Percentiles rank a stretch among this genome's conserved stretches.
phyloP scores from a whole-genome alignment of 1,139 yeast genomes.

The Citeromyces hawaiiensis region DNA sequence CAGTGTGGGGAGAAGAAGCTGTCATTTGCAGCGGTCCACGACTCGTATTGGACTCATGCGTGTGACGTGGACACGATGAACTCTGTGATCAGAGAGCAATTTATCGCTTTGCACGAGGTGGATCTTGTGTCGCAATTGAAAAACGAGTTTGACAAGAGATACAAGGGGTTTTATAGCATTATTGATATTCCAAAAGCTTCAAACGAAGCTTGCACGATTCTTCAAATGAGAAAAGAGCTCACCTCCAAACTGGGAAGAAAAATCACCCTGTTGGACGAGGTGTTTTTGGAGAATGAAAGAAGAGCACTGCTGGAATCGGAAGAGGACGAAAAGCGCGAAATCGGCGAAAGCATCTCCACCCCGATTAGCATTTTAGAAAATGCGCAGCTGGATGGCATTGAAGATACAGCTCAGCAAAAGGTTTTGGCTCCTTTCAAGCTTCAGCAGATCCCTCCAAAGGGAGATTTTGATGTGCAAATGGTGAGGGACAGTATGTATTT shows the following conservation, averaged over 20 bases:
- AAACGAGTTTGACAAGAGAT: constrained; percentile 72
- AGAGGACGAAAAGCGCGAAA: constrained; percentile 31
- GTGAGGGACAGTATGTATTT: constrained; percentile 71
- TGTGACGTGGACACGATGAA: constrained; percentile 69
- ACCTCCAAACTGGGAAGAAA: constrained; percentile 39
- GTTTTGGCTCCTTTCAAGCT: constrained; percentile 51
- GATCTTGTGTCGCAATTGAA: constrained; percentile 60
- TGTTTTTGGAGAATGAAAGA: constrained; percentile 57
- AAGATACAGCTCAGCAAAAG: constrained; percentile 17
- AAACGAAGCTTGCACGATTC: constrained; percentile 38
- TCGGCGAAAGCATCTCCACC: constrained; percentile 52
- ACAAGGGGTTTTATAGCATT: constrained; percentile 55
- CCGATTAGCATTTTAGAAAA: constrained; percentile 53
- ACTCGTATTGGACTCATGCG: constrained; percentile 98
- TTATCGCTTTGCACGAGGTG: constrained; percentile 63
- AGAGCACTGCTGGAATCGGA: constrained; percentile 38
- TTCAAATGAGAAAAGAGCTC: constrained; percentile 34
- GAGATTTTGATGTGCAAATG: constrained; percentile 67
- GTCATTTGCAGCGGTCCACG: constrained; percentile 94
- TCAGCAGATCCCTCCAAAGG: constrained; percentile 70
- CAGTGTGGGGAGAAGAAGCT: constrained; percentile 57
- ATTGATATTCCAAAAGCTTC: constrained; percentile 38
- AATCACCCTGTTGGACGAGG: constrained; percentile 59
- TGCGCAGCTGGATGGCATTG: constrained; percentile 12
- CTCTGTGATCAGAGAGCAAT: constrained; percentile 59